These are phyloP conservation scores for Cenococcum geophilum DNA, from an alignment of 495 filamentous ascomycete species.

Conservation along the genomic window DNA sequence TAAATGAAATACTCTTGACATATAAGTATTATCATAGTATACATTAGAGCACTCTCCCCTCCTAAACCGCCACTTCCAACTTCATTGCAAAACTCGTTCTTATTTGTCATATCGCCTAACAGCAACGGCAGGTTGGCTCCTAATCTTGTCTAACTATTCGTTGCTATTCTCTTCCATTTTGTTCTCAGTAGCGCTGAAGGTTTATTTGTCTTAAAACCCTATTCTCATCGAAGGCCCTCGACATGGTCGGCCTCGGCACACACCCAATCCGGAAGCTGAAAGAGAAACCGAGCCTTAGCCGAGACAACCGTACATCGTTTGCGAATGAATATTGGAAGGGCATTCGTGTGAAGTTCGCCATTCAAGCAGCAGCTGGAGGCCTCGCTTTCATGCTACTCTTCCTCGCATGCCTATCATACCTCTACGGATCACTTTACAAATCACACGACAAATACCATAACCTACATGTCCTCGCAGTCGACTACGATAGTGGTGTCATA, in stretches of 20 bases:
- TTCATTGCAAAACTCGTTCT: no score
- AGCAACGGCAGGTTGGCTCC: no score
- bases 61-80: no score
- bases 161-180: no score
- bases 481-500: conserved; percentile 18
- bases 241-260: background rate
- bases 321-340: conserved; percentile 12
- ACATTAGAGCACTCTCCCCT: no score
- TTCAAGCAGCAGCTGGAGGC: conserved; percentile 16
- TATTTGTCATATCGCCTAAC: no score
- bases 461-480: conserved; percentile 20
- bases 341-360: conserved; percentile 10
- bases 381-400: conserved; percentile 21
- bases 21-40: no score
- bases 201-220: no score
- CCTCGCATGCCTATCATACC: conserved; percentile 16
- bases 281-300: background rate
- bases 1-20: no score
- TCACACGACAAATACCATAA: conserved; percentile 7
- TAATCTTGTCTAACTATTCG: no score
- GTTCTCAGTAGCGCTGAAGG: no score
- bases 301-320: conserved; percentile 14
- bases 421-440: conserved; percentile 16
- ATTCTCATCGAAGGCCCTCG: no score
- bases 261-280: background rate